Percentiles rank a stretch among this genome's conserved stretches.
These are phyloP conservation scores for Meyerozyma smithsonii DNA, from an alignment of 1,139 yeast genomes.

Conservation along the genomic window DNA sequence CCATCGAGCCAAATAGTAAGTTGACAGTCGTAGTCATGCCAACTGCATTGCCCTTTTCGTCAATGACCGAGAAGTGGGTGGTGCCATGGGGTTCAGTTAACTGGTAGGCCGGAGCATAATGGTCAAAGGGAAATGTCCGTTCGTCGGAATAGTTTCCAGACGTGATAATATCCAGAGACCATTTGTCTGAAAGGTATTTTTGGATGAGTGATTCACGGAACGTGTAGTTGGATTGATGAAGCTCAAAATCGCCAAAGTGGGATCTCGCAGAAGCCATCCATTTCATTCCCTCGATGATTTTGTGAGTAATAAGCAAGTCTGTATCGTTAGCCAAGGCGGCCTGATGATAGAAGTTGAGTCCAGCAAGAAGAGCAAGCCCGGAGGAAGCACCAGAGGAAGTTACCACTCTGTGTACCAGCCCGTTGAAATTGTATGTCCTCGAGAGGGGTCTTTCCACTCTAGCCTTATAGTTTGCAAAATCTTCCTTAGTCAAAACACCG, in stretches of 20 bases:
- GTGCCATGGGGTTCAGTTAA: constrained; percentile 81
- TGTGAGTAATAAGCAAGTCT: constrained; percentile 52
- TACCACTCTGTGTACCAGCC: constrained; percentile 47
- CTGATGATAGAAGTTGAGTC: constrained; percentile 49
- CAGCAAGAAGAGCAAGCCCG: constrained; percentile 78
- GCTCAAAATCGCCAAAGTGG: constrained; percentile 62
- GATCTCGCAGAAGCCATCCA: constrained; percentile 89
- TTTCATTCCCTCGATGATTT: constrained; percentile 81
- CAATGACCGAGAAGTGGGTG: constrained; percentile 77
- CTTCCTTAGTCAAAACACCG: constrained; percentile 59
- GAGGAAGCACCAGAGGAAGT: constrained; percentile 78
- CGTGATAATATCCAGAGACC: constrained; percentile 49
- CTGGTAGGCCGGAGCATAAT: constrained; percentile 76
- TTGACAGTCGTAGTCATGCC: constrained; percentile 90
- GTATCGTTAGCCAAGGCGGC: constrained; percentile 20
- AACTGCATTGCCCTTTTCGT: constrained; percentile 67
- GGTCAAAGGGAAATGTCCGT: constrained; percentile 61
- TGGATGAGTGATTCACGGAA: constrained; percentile 22
- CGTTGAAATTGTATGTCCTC: constrained; percentile 28
- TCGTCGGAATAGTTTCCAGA: constrained; percentile 46
- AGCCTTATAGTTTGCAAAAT: constrained; percentile 60
- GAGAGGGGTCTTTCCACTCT: constrained; percentile 52
- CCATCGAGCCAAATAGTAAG: constrained; percentile 72
- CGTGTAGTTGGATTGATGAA: constrained; percentile 10
- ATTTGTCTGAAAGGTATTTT: constrained; percentile 34